Conservation (phyloP, 495 filamentous ascomycete genomes). For the Lasiosphaeris hirsuta region DNA sequence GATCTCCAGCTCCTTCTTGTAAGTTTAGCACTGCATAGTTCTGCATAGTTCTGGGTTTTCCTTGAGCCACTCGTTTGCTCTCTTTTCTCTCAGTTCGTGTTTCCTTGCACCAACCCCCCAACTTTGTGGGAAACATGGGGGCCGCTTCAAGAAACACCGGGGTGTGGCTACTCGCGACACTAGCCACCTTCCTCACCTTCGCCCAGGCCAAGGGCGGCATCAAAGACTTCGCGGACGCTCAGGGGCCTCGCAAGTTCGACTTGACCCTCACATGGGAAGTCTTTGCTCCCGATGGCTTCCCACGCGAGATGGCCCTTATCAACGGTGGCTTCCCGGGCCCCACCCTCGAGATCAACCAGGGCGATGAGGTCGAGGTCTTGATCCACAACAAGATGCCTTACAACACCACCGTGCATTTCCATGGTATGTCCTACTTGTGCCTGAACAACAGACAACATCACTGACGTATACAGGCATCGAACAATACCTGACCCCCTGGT, state of each 20-base stretch:
- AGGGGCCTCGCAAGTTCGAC: conserved; percentile 8
- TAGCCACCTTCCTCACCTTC: too few relatives aligned
- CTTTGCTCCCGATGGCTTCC: conserved; percentile 38
- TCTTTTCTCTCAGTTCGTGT: too few relatives aligned
- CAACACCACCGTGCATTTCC: conserved; percentile 50
- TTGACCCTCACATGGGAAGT: conserved; percentile 39
- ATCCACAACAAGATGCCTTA: conserved; percentile 47
- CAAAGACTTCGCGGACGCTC: too few relatives aligned
- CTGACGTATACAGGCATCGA: conserved; percentile 39
- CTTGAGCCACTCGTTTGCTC: too few relatives aligned
- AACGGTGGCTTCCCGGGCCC: conserved; percentile 53
- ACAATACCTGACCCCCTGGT: conserved; percentile 41
- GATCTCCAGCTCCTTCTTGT: too few relatives aligned
- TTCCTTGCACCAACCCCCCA: too few relatives aligned
- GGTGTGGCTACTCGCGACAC: too few relatives aligned
- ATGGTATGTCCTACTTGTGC: conserved; percentile 34
- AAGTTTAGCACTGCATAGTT: too few relatives aligned
- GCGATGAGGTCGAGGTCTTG: conserved; percentile 47
- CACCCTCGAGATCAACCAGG: conserved; percentile 41
- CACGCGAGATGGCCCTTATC: conserved; percentile 42
- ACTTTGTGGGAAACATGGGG: too few relatives aligned
- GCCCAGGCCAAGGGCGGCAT: too few relatives aligned
- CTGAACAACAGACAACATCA: conserved; percentile 23
- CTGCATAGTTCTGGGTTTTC: too few relatives aligned
- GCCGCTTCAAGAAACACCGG: too few relatives aligned